These are phyloP conservation scores for Hygrocybe punicea DNA, from an alignment of 768 basidiomycete species.

Conservation along the genomic window DNA sequence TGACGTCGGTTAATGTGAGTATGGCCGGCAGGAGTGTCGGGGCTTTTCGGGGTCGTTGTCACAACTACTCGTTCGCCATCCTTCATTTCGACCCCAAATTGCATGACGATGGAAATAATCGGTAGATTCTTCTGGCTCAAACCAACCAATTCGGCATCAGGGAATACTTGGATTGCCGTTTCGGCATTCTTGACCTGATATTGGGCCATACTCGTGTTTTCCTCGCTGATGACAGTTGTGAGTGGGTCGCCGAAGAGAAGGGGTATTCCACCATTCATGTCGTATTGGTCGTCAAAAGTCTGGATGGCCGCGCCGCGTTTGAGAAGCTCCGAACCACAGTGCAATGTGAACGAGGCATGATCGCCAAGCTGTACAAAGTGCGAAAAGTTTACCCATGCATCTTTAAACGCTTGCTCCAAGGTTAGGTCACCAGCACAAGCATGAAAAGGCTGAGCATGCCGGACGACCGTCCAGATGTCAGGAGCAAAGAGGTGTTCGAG, in stretches of 20 bases:
- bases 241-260: constrained; percentile 1
- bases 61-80: not conserved
- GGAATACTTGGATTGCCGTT: not conserved
- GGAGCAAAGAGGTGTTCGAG: not conserved
- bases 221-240: not conserved
- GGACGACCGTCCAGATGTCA: constrained; percentile 1
- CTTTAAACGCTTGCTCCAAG: not conserved
- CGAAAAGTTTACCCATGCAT: constrained; percentile 5
- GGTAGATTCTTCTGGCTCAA: not conserved
- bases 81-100: constrained; percentile 1
- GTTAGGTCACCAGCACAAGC: constrained; percentile 1
- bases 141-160: constrained; percentile 1
- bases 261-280: constrained; percentile 1
- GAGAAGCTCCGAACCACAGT: not conserved
- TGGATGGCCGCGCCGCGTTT: constrained; percentile 2
- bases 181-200: not conserved
- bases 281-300: constrained; percentile 1
- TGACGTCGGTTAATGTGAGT: constrained; percentile 5
- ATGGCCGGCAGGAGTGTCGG: not conserved
- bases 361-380: constrained; percentile 5
- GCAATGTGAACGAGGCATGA: constrained; percentile 3
- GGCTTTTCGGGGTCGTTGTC: not conserved
- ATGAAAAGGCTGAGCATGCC: not conserved
- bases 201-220: not conserved
- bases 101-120: constrained; percentile 3